Conservation (phyloP, 108 stramenopile genomes). For the Cyclotella atomus region DNA sequence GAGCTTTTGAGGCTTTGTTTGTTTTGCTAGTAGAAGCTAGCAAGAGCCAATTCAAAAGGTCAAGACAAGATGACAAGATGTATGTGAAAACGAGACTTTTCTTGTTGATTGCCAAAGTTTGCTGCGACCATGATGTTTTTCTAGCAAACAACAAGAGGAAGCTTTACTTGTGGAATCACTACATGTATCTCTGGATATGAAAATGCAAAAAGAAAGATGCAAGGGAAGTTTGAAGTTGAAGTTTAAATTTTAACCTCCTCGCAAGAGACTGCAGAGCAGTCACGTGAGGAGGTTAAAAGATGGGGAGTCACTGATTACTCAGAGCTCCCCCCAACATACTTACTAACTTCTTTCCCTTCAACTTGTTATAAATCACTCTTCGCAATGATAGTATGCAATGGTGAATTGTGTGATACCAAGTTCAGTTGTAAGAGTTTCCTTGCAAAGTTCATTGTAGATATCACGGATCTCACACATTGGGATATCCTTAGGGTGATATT, state of each 20-base stretch:
- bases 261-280: not conserved
- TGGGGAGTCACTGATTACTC: not conserved
- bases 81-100: not conserved
- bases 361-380: not conserved
- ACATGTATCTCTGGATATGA: not conserved
- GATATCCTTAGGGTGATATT: not conserved
- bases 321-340: not conserved
- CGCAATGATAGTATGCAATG: conserved; percentile 5
- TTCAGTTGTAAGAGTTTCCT: not conserved
- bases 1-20: not conserved
- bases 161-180: too few relatives aligned
- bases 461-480: not conserved
- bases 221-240: not conserved
- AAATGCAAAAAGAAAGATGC: not conserved
- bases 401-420: not conserved
- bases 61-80: not conserved
- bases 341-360: too few relatives aligned
- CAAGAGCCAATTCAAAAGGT: too few relatives aligned
- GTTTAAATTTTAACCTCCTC: not conserved
- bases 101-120: too few relatives aligned
- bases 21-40: not conserved
- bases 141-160: too few relatives aligned
- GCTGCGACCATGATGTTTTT: too few relatives aligned
- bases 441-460: not conserved
- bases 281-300: not conserved